Percentiles rank a stretch among this genome's conserved stretches.
phyloP scores from a whole-genome alignment of 2,329 filamentous ascomycete species.

The Pseudogymnoascus sp. region DNA sequence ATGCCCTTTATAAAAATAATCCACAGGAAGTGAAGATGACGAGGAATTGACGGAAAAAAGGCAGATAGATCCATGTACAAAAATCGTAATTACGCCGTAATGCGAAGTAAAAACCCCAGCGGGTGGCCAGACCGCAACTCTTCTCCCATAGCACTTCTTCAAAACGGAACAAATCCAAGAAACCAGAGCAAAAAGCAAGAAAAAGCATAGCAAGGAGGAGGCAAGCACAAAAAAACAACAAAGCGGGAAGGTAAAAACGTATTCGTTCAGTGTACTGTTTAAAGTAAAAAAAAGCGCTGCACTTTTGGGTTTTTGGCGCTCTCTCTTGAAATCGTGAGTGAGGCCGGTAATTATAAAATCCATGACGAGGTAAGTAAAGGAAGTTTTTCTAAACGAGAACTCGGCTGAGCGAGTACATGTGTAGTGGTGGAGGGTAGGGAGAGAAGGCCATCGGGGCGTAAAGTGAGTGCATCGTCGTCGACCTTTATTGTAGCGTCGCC shows the following conservation, averaged over 20 bases:
- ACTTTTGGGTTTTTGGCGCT: constrained; percentile 2
- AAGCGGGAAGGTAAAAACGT: not conserved
- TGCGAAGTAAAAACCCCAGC: not conserved
- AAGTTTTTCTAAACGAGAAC: not conserved
- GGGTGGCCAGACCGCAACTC: not conserved
- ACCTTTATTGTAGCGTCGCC: constrained; percentile 6
- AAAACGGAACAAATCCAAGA: not conserved
- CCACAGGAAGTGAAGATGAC: not conserved
- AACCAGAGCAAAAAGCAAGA: not conserved
- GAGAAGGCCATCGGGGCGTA: not conserved
- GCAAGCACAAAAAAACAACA: not conserved
- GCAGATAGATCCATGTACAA: not conserved
- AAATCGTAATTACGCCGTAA: constrained; percentile 1
- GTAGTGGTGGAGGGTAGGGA: not conserved
- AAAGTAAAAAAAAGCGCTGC: not conserved
- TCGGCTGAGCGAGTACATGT: not conserved
- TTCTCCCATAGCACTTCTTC: not conserved
- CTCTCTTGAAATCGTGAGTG: not conserved
- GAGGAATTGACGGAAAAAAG: not conserved
- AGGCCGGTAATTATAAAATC: constrained; percentile 4
- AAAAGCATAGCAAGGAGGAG: not conserved
- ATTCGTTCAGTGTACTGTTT: not conserved
- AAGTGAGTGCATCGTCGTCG: not conserved
- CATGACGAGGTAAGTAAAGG: not conserved
- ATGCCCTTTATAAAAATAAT: not conserved